phyloP scores from a whole-genome alignment of 257 asterid species.

The Linderniella brevidens region DNA sequence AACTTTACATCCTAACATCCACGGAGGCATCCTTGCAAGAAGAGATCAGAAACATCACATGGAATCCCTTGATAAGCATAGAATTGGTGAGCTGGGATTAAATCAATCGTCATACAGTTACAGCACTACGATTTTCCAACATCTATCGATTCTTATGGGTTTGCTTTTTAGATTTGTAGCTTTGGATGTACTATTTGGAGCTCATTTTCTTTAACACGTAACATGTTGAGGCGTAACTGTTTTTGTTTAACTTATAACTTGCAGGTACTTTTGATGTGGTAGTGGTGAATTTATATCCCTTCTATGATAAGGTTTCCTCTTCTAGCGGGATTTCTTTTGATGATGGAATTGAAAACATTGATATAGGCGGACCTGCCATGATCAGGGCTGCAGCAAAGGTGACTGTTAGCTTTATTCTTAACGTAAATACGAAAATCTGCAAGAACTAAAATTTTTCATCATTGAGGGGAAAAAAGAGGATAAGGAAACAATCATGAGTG shows the following conservation, averaged over 20 bases:
- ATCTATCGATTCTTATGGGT: no score
- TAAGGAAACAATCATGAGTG: no score
- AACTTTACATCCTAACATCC: conserved; percentile 82
- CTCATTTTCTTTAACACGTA: conserved; percentile 7
- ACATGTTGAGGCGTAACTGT: conserved; percentile 6
- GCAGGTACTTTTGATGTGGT: conserved; percentile 93
- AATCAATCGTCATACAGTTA: not conserved
- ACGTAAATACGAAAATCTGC: no score
- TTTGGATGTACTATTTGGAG: conserved; percentile 2
- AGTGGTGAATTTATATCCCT: conserved; percentile 92
- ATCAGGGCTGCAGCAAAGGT: conserved; percentile 99
- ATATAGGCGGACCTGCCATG: conserved; percentile 99
- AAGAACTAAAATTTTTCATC: no score
- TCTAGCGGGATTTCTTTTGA: conserved; percentile 65
- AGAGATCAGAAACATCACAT: conserved; percentile 87
- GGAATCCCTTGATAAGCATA: conserved; percentile 70
- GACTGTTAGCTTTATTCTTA: conserved; percentile 1
- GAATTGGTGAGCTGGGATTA: conserved; percentile 42
- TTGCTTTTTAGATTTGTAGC: not conserved
- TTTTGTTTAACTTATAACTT: conserved; percentile 10
- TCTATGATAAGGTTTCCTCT: conserved; percentile 76
- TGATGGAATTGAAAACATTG: conserved; percentile 93
- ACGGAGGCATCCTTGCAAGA: conserved; percentile 97
- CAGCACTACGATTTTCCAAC: no score
- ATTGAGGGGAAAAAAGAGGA: no score